Evolutionary conservation across 768 basidiomycete genomes (phyloP), one percentile per base, ranked within the genome.

Genomic region (Neoboletus subvelutipes): DNA sequence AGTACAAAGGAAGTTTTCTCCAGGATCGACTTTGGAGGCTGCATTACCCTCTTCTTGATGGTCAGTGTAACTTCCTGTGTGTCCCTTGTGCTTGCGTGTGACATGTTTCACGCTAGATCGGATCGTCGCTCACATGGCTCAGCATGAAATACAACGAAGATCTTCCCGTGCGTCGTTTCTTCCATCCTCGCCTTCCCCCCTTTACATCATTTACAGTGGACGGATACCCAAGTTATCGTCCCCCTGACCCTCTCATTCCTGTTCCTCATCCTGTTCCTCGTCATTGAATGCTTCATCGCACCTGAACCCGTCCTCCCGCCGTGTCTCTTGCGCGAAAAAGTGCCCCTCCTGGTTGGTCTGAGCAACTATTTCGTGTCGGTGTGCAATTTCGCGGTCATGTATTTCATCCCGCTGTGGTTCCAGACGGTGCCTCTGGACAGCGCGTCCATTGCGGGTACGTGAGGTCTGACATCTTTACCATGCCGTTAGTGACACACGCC

Each of bases 341-440:
- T 91, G 0, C 88, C 91, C 0, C 75, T 90, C 5, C 76, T 93
- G 1, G 82, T 90, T 18, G 86, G 86, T 3, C 69, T 77, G 50
- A 88, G 83, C 64, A 90, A 89, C 64, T 86, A 85, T 64, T 78
- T 89, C 22, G 89, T 91, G 12, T 80, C 88, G 5, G 77, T 79
- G 2, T 90, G 88, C 68, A 92, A 90, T 66, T 87, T 92, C 47
- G 75, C 84, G 1, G 78, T 90, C 61, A 88, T 81, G 67, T 92
- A 88, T 69, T 90, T 86, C 69, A 81, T 85, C 67, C 90, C 90
- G 4, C 80, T 87, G 67, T 92, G 88, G 87, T 92, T 91, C 67
- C 87, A 92, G 68, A 90, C 86, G 0, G 90, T 92, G 2, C 76
- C 82, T 67, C 65, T 89, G 39, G 82, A 85, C 15, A 86, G 77